Evolutionary conservation across 768 basidiomycete species (phyloP).

Genomic region (Boletus subparvulus): DNA sequence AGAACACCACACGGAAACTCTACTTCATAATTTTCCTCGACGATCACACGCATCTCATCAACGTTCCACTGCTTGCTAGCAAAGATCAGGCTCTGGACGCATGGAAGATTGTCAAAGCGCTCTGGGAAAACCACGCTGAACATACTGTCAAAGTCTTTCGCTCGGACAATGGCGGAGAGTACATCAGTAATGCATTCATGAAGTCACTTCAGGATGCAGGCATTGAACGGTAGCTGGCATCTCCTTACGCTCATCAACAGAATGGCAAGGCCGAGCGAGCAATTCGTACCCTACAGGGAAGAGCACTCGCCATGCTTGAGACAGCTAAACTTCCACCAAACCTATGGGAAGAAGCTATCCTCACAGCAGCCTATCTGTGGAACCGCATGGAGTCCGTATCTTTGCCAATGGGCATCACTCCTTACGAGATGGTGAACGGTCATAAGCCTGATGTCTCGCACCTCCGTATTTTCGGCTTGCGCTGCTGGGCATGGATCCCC

Average conservation of each 20-base stretch:
- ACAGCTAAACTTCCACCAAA: too few relatives aligned
- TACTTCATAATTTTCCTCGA: slow-evolving; percentile 21
- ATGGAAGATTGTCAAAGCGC: background rate
- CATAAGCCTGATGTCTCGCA: background rate
- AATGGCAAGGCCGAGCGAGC: too few relatives aligned
- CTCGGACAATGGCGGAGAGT: slow-evolving; percentile 3
- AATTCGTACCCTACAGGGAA: too few relatives aligned
- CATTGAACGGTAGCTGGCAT: too few relatives aligned
- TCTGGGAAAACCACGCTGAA: background rate
- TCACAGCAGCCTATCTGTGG: too few relatives aligned
- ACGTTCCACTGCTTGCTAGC: background rate
- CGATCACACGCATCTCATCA: slow-evolving; percentile 1
- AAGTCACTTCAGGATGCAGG: too few relatives aligned
- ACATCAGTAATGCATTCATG: background rate
- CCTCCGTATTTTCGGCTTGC: background rate
- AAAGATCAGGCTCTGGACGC: background rate
- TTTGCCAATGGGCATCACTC: background rate
- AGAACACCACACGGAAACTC: slow-evolving; percentile 9
- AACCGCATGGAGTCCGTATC: too few relatives aligned
- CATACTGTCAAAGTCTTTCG: background rate
- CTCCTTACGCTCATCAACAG: too few relatives aligned
- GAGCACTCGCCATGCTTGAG: too few relatives aligned
- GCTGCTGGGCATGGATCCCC: background rate
- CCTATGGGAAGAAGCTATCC: too few relatives aligned
- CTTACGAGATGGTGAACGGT: background rate